Conservation (phyloP, 805 yeast genomes). For the Zygoascus ofunaensis region DNA sequence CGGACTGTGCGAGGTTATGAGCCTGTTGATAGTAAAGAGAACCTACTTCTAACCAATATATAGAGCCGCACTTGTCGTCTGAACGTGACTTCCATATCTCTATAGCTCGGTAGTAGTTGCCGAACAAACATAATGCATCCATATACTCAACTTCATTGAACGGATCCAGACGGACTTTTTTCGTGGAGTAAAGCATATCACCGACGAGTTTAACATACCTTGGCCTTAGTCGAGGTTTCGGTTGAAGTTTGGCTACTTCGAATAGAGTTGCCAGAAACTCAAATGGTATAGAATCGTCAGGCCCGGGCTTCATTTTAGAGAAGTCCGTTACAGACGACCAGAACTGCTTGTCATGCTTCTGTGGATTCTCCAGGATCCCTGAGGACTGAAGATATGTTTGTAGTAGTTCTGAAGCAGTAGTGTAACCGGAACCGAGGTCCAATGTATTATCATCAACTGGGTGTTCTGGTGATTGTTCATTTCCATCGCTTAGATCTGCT, state of each 20-base stretch:
- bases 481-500: neutral
- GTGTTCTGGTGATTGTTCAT: no score
- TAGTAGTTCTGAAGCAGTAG: neutral
- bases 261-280: conserved; percentile 15
- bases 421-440: neutral
- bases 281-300: conserved; percentile 13
- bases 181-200: conserved; percentile 16
- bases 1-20: conserved; percentile 12
- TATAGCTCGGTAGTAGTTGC: conserved; percentile 13
- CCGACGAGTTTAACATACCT: conserved; percentile 16
- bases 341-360: conserved; percentile 5
- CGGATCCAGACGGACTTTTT: conserved; percentile 16
- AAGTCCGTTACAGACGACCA: conserved; percentile 10
- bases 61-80: conserved; percentile 11
- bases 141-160: conserved; percentile 19
- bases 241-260: conserved; percentile 17
- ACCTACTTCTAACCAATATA: conserved; percentile 20
- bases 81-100: conserved; percentile 16
- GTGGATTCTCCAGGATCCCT: conserved; percentile 2
- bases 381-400: neutral
- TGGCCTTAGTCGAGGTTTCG: conserved; percentile 4
- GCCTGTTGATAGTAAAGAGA: conserved; percentile 11
- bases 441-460: no score
- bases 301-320: conserved; percentile 4
- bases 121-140: conserved; percentile 12